Base-by-base conservation (phyloP, 1,139 yeast species). In the Pneumocystis jirovecii region DNA sequence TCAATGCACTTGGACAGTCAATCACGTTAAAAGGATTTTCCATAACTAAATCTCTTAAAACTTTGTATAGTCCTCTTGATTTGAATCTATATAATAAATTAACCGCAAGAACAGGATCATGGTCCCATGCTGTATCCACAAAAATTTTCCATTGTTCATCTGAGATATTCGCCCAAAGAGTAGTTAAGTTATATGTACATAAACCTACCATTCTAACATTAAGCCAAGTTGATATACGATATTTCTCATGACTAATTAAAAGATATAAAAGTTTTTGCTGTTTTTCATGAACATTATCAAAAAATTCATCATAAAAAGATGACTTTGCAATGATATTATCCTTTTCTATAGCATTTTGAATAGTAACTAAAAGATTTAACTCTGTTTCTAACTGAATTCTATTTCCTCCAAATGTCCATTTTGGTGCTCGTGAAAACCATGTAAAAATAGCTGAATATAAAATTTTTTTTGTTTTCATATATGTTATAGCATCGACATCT, bases 351-450 rank as follows among this genome's bases (percentile, higher is more conserved):
- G 69, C 70, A 6, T 70, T 69, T 6, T 84, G 83, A 21, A 85
- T 80, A 39, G 82, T 83, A 62, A 79, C 77, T 34, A 91, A 77
- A 64, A 86, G 75, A 6, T 81, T 79, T 70, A 82, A 80, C 71
- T 90, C 96, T 2, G 90, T 83, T 70, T 84, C 84, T 63, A 86
- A 83, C 72, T 85, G 85, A 69, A 89, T 76, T 62, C 82, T 79
- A 73, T 91, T 89, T 15, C 91, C 86, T 1, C 97, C 97, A 76
- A 81, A 90, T 10, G 98, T 96, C 78, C 86, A 87, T 21, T 81
- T 79, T 2, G 83, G 79, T 34, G 82, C 79, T 65, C 79, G 81
- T 56, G 80, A 80, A 74, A 90, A 93, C 96, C 97, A 91, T 3
- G 86, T 79, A 64, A 93, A 79, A 0, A 86, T 82, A 17, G 90